phyloP scores from a whole-genome alignment of 2,329 filamentous ascomycete species.

The Trichoderma simmonsii region DNA sequence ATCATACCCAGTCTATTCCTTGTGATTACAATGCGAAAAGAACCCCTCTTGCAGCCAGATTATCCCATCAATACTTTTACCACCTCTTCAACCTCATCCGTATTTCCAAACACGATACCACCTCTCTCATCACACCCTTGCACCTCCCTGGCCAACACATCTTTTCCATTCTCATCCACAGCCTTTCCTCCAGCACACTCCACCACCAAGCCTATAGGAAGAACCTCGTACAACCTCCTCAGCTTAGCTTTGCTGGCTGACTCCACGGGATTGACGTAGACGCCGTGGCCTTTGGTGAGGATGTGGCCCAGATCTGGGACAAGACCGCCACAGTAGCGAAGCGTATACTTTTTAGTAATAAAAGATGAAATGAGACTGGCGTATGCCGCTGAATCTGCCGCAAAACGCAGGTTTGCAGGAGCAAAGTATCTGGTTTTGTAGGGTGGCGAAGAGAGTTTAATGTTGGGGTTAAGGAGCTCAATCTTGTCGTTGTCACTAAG shows the following conservation, averaged over 20 bases:
- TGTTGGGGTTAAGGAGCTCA: conserved; percentile 40
- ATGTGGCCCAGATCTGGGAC: conserved; percentile 60
- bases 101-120: conserved; percentile 49
- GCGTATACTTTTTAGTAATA: conserved; percentile 53
- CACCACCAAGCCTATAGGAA: conserved; percentile 56
- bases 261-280: conserved; percentile 59
- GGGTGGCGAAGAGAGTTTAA: conserved; percentile 38
- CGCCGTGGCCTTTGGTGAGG: conserved; percentile 58
- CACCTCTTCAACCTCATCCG: conserved; percentile 45
- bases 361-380: conserved; percentile 47
- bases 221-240: conserved; percentile 56
- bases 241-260: conserved; percentile 52
- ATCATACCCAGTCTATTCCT: neutral
- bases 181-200: conserved; percentile 59
- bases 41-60: neutral
- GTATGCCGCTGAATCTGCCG: conserved; percentile 48
- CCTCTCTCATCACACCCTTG: conserved; percentile 47
- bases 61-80: conserved; percentile 23
- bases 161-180: conserved; percentile 43
- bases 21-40: neutral
- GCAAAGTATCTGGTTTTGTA: conserved; percentile 57
- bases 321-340: conserved; percentile 58
- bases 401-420: conserved; percentile 58
- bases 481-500: conserved; percentile 31
- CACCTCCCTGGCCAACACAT: conserved; percentile 40